Evolutionary conservation across 164 flowering plant genomes (phyloP).

Genomic region (Santalum album): DNA sequence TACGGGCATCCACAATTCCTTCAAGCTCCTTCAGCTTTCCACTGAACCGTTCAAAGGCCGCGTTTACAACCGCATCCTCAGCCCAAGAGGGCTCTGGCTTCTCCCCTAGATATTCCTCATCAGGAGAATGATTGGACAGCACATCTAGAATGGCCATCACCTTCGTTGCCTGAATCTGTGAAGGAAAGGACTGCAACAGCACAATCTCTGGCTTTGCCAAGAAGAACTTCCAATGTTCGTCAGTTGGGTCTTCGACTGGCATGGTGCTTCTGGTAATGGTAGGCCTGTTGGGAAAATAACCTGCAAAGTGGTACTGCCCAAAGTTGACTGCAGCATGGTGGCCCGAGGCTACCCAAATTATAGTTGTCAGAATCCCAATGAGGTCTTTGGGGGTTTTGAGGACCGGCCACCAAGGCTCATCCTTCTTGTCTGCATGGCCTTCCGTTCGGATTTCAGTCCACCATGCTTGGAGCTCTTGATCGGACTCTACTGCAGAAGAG

Average conservation of each 20-base stretch:
- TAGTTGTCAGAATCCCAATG: slow-evolving; percentile 41
- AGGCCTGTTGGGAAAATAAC: slow-evolving; percentile 73
- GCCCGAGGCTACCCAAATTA: slow-evolving; percentile 62
- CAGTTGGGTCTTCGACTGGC: slow-evolving; percentile 37
- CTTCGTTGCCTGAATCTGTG: slow-evolving; percentile 38
- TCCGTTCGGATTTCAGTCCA: slow-evolving; percentile 57
- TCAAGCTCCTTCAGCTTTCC: slow-evolving; percentile 36
- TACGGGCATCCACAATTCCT: slow-evolving; percentile 34
- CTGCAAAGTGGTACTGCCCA: slow-evolving; percentile 58
- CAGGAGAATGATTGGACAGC: slow-evolving; percentile 46
- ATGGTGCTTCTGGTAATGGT: slow-evolving; percentile 45
- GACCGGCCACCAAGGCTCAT: slow-evolving; percentile 80
- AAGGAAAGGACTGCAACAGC: slow-evolving; percentile 29
- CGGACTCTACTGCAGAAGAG: slow-evolving; percentile 22
- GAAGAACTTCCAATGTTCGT: slow-evolving; percentile 16
- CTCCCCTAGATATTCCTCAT: slow-evolving; percentile 53
- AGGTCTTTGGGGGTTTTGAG: slow-evolving; percentile 42
- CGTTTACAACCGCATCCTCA: slow-evolving; percentile 18
- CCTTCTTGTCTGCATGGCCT: slow-evolving; percentile 75
- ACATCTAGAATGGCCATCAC: slow-evolving; percentile 34
- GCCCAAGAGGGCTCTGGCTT: slow-evolving; percentile 30
- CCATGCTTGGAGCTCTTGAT: slow-evolving; percentile 71
- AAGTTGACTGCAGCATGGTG: slow-evolving; percentile 85
- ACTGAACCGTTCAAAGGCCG: slow-evolving; percentile 32
- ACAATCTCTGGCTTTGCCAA: slow-evolving; percentile 23